Percentiles rank a stretch among this genome's conserved stretches.
phyloP scores from a whole-genome alignment of 2,329 filamentous ascomycete genomes.

The Apiospora malaysiana region DNA sequence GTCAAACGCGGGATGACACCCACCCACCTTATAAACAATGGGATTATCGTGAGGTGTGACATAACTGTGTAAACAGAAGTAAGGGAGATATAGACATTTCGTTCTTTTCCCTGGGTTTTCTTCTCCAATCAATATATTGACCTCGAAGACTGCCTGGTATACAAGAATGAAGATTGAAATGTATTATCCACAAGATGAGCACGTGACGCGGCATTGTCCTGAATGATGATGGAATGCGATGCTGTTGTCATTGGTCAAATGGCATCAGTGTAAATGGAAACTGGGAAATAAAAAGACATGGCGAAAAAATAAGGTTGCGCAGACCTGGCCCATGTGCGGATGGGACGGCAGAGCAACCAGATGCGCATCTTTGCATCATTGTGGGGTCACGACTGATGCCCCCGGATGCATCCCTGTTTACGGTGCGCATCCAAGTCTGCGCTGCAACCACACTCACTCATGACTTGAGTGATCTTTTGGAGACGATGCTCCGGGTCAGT shows the following conservation, averaged over 20 bases:
- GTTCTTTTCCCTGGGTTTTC: no score
- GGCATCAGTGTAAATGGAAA: no score
- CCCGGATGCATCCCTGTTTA: slow-evolving; percentile 14
- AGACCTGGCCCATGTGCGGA: slow-evolving; percentile 10
- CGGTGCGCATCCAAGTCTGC: not conserved
- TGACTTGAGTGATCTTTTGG: no score
- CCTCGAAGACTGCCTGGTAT: no score
- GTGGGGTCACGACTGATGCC: not conserved
- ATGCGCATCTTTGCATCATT: slow-evolving; percentile 18
- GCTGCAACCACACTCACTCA: not conserved
- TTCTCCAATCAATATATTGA: no score
- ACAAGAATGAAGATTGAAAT: no score
- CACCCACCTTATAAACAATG: not conserved
- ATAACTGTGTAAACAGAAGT: not conserved
- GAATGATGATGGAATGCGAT: not conserved
- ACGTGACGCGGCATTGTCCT: not conserved
- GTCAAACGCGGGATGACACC: slow-evolving; percentile 5
- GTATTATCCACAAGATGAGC: not conserved
- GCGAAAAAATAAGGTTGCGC: slow-evolving; percentile 1
- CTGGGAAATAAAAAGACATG: not conserved
- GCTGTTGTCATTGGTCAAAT: not conserved
- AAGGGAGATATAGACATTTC: no score
- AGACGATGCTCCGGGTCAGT: not conserved
- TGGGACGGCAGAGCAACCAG: slow-evolving; percentile 4
- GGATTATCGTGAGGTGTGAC: not conserved